Evolutionary conservation across 495 filamentous ascomycete species (phyloP).

Genomic region (Cudoniella acicularis): DNA sequence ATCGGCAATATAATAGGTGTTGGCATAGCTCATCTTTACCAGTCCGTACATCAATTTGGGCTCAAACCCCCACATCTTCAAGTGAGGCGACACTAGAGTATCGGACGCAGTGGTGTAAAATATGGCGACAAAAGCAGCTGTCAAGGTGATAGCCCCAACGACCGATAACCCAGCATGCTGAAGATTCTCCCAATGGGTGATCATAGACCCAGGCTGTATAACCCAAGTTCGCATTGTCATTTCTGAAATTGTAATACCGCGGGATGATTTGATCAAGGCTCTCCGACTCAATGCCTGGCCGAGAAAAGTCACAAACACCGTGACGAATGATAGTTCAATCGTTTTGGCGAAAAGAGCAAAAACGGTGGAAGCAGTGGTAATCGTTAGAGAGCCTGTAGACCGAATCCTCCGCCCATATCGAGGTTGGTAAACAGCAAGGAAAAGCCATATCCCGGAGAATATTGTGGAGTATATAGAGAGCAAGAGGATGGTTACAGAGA

Average conservation of each 20-base stretch:
- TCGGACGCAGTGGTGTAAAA: conserved; percentile 73
- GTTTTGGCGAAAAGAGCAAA: conserved; percentile 65
- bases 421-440: conserved; percentile 52
- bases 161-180: conserved; percentile 56
- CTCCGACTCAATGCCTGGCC: conserved; percentile 67
- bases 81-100: conserved; percentile 64
- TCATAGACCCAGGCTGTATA: conserved; percentile 52
- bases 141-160: conserved; percentile 54
- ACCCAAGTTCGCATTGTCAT: conserved; percentile 60
- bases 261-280: conserved; percentile 48
- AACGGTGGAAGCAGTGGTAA: conserved; percentile 55
- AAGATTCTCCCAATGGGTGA: conserved; percentile 61
- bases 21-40: conserved; percentile 57
- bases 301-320: conserved; percentile 68
- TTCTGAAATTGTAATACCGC: conserved; percentile 67
- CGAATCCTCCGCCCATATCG: conserved; percentile 52
- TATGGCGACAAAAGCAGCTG: conserved; percentile 58
- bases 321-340: conserved; percentile 73
- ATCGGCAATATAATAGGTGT: conserved; percentile 45
- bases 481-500: conserved; percentile 51
- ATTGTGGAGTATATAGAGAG: conserved; percentile 63
- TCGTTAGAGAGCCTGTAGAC: conserved; percentile 39
- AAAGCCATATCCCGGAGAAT: conserved; percentile 60
- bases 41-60: conserved; percentile 43
- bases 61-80: conserved; percentile 49